These are phyloP conservation scores for Mucor circinelloides DNA, from an alignment of 371 early-diverging fungal species.

Conservation along the genomic window DNA sequence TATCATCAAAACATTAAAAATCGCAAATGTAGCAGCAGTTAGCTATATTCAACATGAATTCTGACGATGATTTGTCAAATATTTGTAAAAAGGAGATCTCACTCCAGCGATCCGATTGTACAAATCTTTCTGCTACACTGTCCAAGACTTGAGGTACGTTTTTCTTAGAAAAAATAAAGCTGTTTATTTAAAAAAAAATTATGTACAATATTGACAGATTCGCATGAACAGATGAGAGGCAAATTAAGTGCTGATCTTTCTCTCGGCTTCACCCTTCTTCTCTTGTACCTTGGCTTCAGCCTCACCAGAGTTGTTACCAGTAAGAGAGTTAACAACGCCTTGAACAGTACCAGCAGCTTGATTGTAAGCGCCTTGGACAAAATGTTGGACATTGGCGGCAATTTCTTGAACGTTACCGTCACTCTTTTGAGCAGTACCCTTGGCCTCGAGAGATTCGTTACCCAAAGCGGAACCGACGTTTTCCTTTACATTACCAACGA, in stretches of 20 bases:
- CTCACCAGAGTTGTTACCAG: slow-evolving; percentile 25
- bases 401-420: slow-evolving; percentile 43
- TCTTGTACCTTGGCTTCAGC: slow-evolving; percentile 19
- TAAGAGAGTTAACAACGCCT: slow-evolving; percentile 31
- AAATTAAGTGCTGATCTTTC: slow-evolving; percentile 18
- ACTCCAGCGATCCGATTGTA: no score
- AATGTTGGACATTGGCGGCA: slow-evolving; percentile 28
- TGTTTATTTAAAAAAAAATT: no score
- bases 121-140: no score
- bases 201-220: no score
- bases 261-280: slow-evolving; percentile 31
- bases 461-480: slow-evolving; percentile 42
- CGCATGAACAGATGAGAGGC: no score
- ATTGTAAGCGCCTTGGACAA: slow-evolving; percentile 27
- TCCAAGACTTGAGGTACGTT: no score
- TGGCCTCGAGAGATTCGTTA: slow-evolving; percentile 37
- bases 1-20: no score
- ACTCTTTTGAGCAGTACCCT: slow-evolving; percentile 40
- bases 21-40: no score
- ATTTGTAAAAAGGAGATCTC: no score
- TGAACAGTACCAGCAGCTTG: slow-evolving; percentile 34
- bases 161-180: no score
- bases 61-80: no score
- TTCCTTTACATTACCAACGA: slow-evolving; percentile 48
- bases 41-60: no score